Evolutionary conservation across 306 rosid genomes (phyloP).

Genomic region (Prosopis cineraria): DNA sequence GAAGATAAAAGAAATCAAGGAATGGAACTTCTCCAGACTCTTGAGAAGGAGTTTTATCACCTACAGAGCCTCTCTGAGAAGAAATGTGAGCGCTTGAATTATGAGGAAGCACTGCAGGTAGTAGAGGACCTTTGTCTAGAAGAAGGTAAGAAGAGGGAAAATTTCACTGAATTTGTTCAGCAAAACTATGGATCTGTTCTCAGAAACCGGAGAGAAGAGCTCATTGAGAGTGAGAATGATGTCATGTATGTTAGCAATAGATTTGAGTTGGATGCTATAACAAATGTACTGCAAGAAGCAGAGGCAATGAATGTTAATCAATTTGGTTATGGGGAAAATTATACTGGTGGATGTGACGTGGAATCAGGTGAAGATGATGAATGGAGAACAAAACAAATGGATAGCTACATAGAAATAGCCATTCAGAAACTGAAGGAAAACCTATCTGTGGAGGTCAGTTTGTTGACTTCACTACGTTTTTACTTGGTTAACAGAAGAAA

Average conservation of each 20-base stretch:
- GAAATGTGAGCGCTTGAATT: slow-evolving; percentile 67
- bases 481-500: slow-evolving; percentile 27
- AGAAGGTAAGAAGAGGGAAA: slow-evolving; percentile 79
- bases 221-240: slow-evolving; percentile 66
- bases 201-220: slow-evolving; percentile 78
- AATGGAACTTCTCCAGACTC: slow-evolving; percentile 64
- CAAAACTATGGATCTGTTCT: slow-evolving; percentile 73
- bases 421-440: slow-evolving; percentile 86
- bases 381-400: slow-evolving; percentile 86
- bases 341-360: slow-evolving; percentile 63
- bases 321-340: slow-evolving; percentile 66
- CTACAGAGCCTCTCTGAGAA: slow-evolving; percentile 72
- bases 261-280: slow-evolving; percentile 71
- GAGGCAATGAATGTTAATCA: slow-evolving; percentile 69
- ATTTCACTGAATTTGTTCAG: slow-evolving; percentile 58
- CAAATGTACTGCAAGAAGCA: slow-evolving; percentile 80
- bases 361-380: slow-evolving; percentile 87
- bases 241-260: slow-evolving; percentile 49
- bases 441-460: slow-evolving; percentile 73
- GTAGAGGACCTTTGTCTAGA: slow-evolving; percentile 85
- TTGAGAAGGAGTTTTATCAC: slow-evolving; percentile 75
- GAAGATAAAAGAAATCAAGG: slow-evolving; percentile 74
- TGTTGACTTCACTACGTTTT: slow-evolving; percentile 25
- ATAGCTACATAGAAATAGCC: slow-evolving; percentile 71
- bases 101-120: slow-evolving; percentile 79